Conservation (phyloP, 371 early-diverging fungal genomes). For the Rhizopus microsporus region DNA sequence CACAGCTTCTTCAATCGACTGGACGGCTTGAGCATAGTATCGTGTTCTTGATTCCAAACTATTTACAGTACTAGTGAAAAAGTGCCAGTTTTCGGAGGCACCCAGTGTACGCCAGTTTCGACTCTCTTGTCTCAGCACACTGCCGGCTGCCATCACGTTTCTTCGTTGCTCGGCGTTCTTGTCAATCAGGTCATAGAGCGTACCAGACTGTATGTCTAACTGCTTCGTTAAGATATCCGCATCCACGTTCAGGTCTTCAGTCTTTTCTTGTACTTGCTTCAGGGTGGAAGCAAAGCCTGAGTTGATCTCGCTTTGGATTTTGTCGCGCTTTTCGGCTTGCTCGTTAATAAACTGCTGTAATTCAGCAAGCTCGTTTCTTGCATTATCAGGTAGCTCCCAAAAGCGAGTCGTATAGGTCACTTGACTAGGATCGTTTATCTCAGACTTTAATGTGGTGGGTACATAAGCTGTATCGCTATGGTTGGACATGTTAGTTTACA, state of each 20-base stretch:
- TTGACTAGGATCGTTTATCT: slow-evolving; percentile 12
- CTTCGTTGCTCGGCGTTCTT: slow-evolving; percentile 16
- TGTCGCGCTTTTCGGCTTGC: slow-evolving; percentile 19
- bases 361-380: slow-evolving; percentile 19
- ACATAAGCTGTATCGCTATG: slow-evolving; percentile 5
- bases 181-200: slow-evolving; percentile 14
- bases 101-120: slow-evolving; percentile 24
- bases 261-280: slow-evolving; percentile 1
- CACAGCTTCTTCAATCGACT: slow-evolving; percentile 18
- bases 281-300: slow-evolving; percentile 19
- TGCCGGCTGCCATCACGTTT: slow-evolving; percentile 14
- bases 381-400: slow-evolving; percentile 26
- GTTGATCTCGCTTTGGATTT: slow-evolving; percentile 10
- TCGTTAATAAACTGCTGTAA: slow-evolving; percentile 21
- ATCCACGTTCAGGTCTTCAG: slow-evolving; percentile 15
- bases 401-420: slow-evolving; percentile 23
- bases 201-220: slow-evolving; percentile 12
- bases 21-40: slow-evolving; percentile 5
- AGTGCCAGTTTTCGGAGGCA: slow-evolving; percentile 22
- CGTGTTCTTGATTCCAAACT: slow-evolving; percentile 10
- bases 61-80: slow-evolving; percentile 8
- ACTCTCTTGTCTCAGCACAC: slow-evolving; percentile 13
- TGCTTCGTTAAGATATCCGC: slow-evolving; percentile 16
- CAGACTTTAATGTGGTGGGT: slow-evolving; percentile 16
- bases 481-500: background rate